Evolutionary conservation across 495 filamentous ascomycete species (phyloP).

Genomic region (Jackrogersella multiformis): DNA sequence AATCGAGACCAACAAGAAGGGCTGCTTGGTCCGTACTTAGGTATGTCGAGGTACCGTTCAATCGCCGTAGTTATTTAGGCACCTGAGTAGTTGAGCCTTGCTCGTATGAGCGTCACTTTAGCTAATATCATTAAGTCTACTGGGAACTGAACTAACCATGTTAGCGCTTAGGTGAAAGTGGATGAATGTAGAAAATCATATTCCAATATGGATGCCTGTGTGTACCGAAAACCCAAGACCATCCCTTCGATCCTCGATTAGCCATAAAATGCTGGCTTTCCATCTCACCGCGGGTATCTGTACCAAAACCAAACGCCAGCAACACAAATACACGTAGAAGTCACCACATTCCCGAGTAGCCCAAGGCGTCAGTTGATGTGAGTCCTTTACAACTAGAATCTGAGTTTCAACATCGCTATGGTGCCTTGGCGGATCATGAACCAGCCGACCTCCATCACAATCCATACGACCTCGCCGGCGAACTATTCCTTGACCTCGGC

Average conservation of each 20-base stretch:
- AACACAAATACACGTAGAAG: background rate
- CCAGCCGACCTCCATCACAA: constrained; percentile 39
- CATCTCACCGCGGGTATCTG: constrained; percentile 17
- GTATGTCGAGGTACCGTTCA: no score
- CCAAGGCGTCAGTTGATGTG: background rate
- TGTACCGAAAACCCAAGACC: background rate
- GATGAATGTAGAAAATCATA: constrained; percentile 13
- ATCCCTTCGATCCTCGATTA: background rate
- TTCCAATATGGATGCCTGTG: constrained; percentile 19
- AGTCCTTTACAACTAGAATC: constrained; percentile 19
- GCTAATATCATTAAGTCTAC: no score
- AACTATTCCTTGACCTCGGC: constrained; percentile 45
- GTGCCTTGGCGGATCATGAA: constrained; percentile 37
- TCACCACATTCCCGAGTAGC: background rate
- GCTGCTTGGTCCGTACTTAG: no score
- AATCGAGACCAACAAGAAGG: no score
- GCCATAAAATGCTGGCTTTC: background rate
- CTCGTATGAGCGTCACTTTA: no score
- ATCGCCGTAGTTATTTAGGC: no score
- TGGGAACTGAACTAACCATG: background rate
- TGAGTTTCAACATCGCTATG: constrained; percentile 21
- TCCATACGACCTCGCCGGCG: constrained; percentile 38
- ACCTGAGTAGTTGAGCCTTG: no score
- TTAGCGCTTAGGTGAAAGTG: background rate
- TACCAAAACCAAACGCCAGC: constrained; percentile 24